phyloP scores from a whole-genome alignment of 2,329 filamentous ascomycete genomes.

The Calonectria montana region DNA sequence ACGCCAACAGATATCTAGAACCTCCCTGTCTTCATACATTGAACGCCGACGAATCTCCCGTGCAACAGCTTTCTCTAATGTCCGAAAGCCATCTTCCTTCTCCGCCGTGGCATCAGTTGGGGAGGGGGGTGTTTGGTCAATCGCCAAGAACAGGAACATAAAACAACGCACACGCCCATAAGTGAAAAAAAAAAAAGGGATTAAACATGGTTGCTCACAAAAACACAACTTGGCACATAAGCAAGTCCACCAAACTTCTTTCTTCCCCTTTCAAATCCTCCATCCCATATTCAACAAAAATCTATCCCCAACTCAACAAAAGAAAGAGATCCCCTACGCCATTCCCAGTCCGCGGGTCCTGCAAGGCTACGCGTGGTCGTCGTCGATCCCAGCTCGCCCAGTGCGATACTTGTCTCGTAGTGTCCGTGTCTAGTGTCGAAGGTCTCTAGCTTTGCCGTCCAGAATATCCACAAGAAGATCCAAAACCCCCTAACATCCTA shows the following conservation, averaged over 20 bases:
- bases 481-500: conserved; percentile 43
- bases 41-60: conserved; percentile 7
- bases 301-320: conserved; percentile 37
- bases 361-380: conserved; percentile 12
- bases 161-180: neutral
- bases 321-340: conserved; percentile 28
- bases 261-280: conserved; percentile 29
- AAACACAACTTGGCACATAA: conserved; percentile 30
- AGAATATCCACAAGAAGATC: conserved; percentile 51
- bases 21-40: conserved; percentile 27
- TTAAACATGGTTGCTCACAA: conserved; percentile 23
- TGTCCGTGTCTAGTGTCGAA: conserved; percentile 33
- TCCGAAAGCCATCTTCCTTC: neutral
- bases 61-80: neutral
- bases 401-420: conserved; percentile 27
- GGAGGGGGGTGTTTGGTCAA: neutral
- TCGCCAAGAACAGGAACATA: neutral
- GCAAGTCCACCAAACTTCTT: conserved; percentile 30
- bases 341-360: conserved; percentile 13
- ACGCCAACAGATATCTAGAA: conserved; percentile 29
- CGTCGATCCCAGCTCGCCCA: conserved; percentile 21
- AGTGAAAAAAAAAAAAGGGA: neutral
- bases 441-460: conserved; percentile 38
- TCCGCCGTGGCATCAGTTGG: neutral
- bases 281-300: conserved; percentile 34